Evolutionary conservation across 495 filamentous ascomycete species (phyloP).

Genomic region (Podospora conica): DNA sequence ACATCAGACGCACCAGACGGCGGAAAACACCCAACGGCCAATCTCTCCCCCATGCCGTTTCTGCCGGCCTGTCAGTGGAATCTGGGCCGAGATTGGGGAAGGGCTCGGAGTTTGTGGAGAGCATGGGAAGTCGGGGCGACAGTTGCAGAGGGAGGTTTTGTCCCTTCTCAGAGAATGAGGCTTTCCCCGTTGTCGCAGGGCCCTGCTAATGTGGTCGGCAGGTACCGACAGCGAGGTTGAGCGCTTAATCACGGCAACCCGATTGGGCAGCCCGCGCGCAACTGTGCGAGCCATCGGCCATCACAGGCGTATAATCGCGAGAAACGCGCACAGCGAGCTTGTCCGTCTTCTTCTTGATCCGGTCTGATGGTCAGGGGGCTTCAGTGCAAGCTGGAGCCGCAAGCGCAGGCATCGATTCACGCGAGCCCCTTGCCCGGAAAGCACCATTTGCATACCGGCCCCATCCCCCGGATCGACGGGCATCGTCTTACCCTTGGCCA

Average conservation of each 20-base stretch:
- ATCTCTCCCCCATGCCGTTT: background rate
- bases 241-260: slow-evolving; percentile 10
- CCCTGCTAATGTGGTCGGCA: background rate
- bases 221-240: slow-evolving; percentile 8
- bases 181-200: background rate
- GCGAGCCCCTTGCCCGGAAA: background rate
- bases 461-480: background rate
- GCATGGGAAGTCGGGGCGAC: background rate
- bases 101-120: background rate
- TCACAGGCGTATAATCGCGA: slow-evolving; percentile 11
- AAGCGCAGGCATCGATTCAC: background rate
- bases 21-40: background rate
- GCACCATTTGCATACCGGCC: background rate
- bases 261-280: slow-evolving; percentile 5
- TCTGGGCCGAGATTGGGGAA: background rate
- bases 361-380: background rate
- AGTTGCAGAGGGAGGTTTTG: background rate
- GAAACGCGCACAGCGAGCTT: slow-evolving; percentile 2
- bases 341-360: background rate
- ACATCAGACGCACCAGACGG: background rate
- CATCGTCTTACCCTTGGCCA: background rate
- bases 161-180: background rate
- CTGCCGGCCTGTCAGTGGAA: background rate
- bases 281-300: background rate
- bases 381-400: background rate